Evolutionary conservation across 345 rosid species (phyloP).

Genomic region (Clarkia xantiana): DNA sequence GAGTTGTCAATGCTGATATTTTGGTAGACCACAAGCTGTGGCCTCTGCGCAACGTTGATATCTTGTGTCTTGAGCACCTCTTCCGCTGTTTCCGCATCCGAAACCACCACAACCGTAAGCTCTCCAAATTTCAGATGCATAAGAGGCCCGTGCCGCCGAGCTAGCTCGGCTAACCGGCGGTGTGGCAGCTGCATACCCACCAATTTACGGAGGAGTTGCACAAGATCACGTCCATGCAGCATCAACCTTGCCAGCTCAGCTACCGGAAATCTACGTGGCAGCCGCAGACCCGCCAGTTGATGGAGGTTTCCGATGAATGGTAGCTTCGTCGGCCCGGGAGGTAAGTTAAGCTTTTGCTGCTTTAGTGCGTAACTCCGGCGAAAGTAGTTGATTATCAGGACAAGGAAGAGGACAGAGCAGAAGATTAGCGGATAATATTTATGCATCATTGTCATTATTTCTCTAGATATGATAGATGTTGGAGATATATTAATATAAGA

Average conservation of each 20-base stretch:
- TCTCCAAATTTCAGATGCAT: constrained; percentile 25
- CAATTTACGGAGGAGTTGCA: too few relatives aligned
- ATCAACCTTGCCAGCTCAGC: too few relatives aligned
- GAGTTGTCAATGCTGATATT: constrained; percentile 13
- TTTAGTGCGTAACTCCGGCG: too few relatives aligned
- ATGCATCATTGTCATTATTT: too few relatives aligned
- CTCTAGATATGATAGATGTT: too few relatives aligned
- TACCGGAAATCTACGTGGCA: too few relatives aligned
- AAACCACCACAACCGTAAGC: constrained; percentile 11
- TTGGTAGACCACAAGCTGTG: constrained; percentile 9
- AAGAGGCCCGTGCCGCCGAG: constrained; percentile 20
- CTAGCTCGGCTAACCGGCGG: constrained; percentile 11
- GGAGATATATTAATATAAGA: too few relatives aligned
- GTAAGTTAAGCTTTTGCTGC: not conserved
- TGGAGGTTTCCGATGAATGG: constrained; percentile 23
- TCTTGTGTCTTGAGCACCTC: constrained; percentile 18
- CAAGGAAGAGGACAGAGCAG: too few relatives aligned
- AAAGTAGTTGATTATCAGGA: too few relatives aligned
- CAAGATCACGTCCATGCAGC: too few relatives aligned
- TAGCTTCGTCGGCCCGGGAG: constrained; percentile 18
- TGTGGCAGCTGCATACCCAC: constrained; percentile 23
- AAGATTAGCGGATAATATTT: too few relatives aligned
- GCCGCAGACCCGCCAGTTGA: constrained; percentile 12
- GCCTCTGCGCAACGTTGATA: constrained; percentile 17
- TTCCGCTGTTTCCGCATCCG: constrained; percentile 18